Base-by-base conservation (phyloP, 2,329 filamentous ascomycete genomes). In the Boeremia exigua region DNA sequence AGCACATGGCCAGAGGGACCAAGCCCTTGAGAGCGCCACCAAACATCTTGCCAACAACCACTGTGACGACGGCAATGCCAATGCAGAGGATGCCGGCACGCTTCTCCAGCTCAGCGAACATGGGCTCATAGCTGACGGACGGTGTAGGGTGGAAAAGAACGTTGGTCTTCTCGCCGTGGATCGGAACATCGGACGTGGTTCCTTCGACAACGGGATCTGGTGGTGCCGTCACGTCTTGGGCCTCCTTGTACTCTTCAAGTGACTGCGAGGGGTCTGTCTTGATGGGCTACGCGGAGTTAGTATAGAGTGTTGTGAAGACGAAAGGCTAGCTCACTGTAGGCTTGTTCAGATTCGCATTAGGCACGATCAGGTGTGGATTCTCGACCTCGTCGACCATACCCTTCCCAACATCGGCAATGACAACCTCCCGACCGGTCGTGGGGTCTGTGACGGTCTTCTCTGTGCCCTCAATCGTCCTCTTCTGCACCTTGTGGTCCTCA, bases 91-190 rank as follows among this genome's bases (percentile, higher is more conserved):
- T 79, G 40, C 85, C 86, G n/a, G 89, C 90, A 9, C 88, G 85
- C 62, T 86, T 85, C 77, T 98, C 92, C 54, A 97, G 76, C 11
- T 85, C 77, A 17, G 82, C 84, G 72, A 90, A 97, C 84, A 92
- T 96, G 4, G 93, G 92, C 75, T 96, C 91, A 71, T 92, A 96
- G 78, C 88, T 92, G 63, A 96, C 85, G 0, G 89, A 90, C 0
- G 94, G 94, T 0, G 94, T 98, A 14, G 95, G 94, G 75, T 97
- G 94, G 76, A 98, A 98, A 28, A 97, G 83, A 15, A 98, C 88
- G 60, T 96, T 97, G 3, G 95, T 98, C 83, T 95, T 97, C 73
- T 98, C 94, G 68, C 93, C 94, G 70, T 93, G 90, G 55, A 98
- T 96, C 3, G 95, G 95, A 1, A 98, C 92, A 75, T 98, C 95